Percentiles rank a stretch among this genome's conserved stretches.
These are phyloP conservation scores for Xerocomus spinulosus DNA, from an alignment of 768 basidiomycete genomes.

Conservation along the genomic window DNA sequence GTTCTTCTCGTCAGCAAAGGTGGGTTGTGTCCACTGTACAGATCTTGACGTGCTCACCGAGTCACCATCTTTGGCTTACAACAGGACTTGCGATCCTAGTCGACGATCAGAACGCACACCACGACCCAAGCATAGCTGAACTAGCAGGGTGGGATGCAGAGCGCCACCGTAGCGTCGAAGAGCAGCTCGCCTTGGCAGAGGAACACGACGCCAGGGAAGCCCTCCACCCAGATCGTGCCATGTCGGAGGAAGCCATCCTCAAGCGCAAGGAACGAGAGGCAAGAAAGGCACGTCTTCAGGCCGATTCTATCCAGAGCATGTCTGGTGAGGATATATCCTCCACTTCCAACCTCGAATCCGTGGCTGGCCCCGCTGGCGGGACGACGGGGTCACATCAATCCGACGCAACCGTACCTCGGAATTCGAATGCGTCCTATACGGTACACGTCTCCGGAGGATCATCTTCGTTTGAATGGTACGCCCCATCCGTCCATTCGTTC, in stretches of 20 bases:
- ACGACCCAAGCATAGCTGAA: constrained; percentile 41
- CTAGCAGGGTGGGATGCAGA: constrained; percentile 51
- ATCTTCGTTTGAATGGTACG: constrained; percentile 64
- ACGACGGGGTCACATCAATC: not conserved
- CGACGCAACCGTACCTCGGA: constrained; percentile 6
- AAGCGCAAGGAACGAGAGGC: constrained; percentile 73
- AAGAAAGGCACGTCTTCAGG: constrained; percentile 23
- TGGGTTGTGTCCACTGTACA: constrained; percentile 33
- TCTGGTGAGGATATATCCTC: constrained; percentile 9
- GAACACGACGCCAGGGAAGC: constrained; percentile 47
- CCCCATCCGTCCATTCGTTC: constrained; percentile 40
- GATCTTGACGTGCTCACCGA: no score
- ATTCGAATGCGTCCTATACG: constrained; percentile 36
- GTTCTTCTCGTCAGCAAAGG: constrained; percentile 82
- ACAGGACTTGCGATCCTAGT: constrained; percentile 79
- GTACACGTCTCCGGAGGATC: constrained; percentile 69
- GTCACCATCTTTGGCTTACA: no score
- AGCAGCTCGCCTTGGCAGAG: constrained; percentile 48
- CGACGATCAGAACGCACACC: constrained; percentile 62
- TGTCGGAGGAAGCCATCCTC: constrained; percentile 58
- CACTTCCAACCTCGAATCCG: not conserved
- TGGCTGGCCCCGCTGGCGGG: no score
- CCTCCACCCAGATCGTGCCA: constrained; percentile 34
- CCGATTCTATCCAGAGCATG: constrained; percentile 2
- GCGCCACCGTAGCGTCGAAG: constrained; percentile 41